Percentiles rank a stretch among this genome's conserved stretches.
Evolutionary conservation across 805 yeast genomes (phyloP).

Genomic region (Sugiyamaella americana): DNA sequence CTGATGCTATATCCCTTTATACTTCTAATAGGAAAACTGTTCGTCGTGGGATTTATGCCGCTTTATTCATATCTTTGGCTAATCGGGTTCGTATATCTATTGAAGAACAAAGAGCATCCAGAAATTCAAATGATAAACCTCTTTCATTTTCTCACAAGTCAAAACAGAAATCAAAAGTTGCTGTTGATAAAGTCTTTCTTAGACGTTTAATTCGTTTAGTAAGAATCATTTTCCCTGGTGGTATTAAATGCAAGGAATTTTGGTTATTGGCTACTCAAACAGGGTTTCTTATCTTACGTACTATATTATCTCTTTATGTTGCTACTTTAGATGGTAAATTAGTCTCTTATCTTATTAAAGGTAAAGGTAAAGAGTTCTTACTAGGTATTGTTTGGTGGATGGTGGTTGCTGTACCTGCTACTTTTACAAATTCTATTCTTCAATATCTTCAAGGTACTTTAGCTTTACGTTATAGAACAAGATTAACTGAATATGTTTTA

Average conservation of each 20-base stretch:
- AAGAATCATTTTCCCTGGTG: conserved; percentile 31
- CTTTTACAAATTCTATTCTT: conserved; percentile 67
- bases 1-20: conserved; percentile 14
- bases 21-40: conserved; percentile 19
- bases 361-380: conserved; percentile 57
- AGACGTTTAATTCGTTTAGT: conserved; percentile 26
- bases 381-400: conserved; percentile 69
- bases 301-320: conserved; percentile 69
- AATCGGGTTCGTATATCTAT: conserved; percentile 19
- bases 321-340: conserved; percentile 82
- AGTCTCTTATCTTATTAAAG: conserved; percentile 74
- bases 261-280: conserved; percentile 47
- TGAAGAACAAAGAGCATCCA: conserved; percentile 13
- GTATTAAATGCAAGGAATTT: conserved; percentile 29
- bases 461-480: conserved; percentile 46
- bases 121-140: neutral
- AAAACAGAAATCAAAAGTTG: conserved; percentile 22
- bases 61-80: conserved; percentile 19
- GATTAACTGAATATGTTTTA: conserved; percentile 58
- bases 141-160: conserved; percentile 2
- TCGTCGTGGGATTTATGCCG: conserved; percentile 19
- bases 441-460: conserved; percentile 34
- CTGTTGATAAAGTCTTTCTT: conserved; percentile 29
- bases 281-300: conserved; percentile 55
- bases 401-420: conserved; percentile 79